Evolutionary conservation across 805 yeast species (phyloP).

Genomic region (Wickerhamiella azymoides): DNA sequence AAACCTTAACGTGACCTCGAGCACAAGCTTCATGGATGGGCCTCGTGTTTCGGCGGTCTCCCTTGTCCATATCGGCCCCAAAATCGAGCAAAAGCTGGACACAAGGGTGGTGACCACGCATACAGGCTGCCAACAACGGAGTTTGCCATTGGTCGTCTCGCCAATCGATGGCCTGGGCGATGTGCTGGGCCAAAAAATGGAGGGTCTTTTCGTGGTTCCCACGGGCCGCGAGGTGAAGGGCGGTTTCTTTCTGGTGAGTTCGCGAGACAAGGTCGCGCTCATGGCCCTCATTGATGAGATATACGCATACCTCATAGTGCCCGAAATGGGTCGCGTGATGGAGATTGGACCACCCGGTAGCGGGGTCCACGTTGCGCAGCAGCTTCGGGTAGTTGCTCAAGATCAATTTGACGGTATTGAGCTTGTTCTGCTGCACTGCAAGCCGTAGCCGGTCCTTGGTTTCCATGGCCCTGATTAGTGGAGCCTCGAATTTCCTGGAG

Average conservation of each 20-base stretch:
- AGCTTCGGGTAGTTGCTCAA: slow-evolving; percentile 56
- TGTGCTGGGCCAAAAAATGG: slow-evolving; percentile 57
- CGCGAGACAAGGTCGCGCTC: slow-evolving; percentile 36
- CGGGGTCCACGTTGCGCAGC: slow-evolving; percentile 51
- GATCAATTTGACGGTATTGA: slow-evolving; percentile 48
- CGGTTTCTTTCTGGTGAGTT: slow-evolving; percentile 45
- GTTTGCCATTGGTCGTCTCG: slow-evolving; percentile 34
- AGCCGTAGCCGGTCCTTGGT: slow-evolving; percentile 52
- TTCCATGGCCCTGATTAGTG: slow-evolving; percentile 32
- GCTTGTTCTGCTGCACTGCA: slow-evolving; percentile 51
- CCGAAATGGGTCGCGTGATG: slow-evolving; percentile 74
- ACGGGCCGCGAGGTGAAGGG: slow-evolving; percentile 55
- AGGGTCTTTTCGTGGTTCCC: slow-evolving; percentile 58
- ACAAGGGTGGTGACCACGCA: slow-evolving; percentile 46
- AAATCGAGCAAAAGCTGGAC: slow-evolving; percentile 50
- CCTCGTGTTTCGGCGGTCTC: slow-evolving; percentile 64
- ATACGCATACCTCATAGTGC: slow-evolving; percentile 49
- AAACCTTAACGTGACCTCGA: slow-evolving; percentile 46
- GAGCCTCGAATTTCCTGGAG: neutral
- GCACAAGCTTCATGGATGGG: slow-evolving; percentile 76
- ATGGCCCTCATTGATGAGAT: slow-evolving; percentile 41
- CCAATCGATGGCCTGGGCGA: slow-evolving; percentile 43
- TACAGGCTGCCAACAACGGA: slow-evolving; percentile 51
- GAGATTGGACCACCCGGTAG: slow-evolving; percentile 68
- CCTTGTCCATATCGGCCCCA: slow-evolving; percentile 63